Evolutionary conservation across 1,139 yeast genomes (phyloP).

Genomic region (Candida sanyaensis): DNA sequence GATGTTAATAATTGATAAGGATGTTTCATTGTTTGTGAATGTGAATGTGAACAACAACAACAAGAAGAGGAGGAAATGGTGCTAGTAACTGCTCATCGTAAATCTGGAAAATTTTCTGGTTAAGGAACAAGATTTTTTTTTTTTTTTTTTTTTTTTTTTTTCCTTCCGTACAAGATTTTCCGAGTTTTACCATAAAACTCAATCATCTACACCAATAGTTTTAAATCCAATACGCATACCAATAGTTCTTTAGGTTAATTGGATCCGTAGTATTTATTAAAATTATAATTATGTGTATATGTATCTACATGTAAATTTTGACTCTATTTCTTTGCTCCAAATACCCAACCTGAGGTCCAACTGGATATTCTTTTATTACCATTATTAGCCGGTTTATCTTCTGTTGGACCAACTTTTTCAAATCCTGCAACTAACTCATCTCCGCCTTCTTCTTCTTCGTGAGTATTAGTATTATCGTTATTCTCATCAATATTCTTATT

Average conservation of each 20-base stretch:
- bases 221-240: too few species aligned
- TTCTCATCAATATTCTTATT: conserved; percentile 6
- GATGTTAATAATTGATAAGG: conserved; percentile 62
- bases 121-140: not conserved
- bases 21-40: conserved; percentile 51
- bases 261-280: not conserved
- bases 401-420: conserved; percentile 10
- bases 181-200: too few species aligned
- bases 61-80: not conserved
- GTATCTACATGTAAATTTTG: not conserved
- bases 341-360: conserved; percentile 21
- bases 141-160: not conserved
- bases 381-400: conserved; percentile 2
- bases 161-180: not conserved
- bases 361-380: conserved; percentile 5
- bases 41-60: too few species aligned
- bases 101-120: not conserved
- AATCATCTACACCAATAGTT: too few species aligned
- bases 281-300: not conserved
- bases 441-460: conserved; percentile 6
- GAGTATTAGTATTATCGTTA: conserved; percentile 13
- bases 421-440: conserved; percentile 15
- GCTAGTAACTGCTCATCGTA: not conserved
- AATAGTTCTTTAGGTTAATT: too few species aligned
- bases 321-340: conserved; percentile 15